Conservation (phyloP, 1,284 basidiomycete species). For the Gastroboletus turbinatus region DNA sequence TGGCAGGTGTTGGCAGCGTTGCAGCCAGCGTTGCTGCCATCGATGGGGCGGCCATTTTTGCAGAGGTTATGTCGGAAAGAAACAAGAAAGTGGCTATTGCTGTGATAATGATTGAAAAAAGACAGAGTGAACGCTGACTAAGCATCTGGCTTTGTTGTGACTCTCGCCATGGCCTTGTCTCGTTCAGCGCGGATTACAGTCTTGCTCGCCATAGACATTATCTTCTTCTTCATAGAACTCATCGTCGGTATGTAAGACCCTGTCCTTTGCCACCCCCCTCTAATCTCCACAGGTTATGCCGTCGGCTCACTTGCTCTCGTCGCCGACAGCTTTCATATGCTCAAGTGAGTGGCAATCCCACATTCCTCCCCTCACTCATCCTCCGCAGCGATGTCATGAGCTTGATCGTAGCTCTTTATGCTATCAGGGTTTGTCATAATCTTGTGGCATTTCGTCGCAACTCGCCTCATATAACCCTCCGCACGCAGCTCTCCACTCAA, state of each 20-base stretch:
- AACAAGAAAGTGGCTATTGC: too few relatives aligned
- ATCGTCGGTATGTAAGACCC: constrained; percentile 59
- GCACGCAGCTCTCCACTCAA: constrained; percentile 53
- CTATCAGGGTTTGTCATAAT: constrained; percentile 72
- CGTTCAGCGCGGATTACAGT: constrained; percentile 78
- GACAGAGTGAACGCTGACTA: constrained; percentile 20
- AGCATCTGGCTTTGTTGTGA: not conserved
- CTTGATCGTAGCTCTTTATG: constrained; percentile 92
- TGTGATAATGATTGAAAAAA: not conserved
- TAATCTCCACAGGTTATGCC: constrained; percentile 67
- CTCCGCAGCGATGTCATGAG: constrained; percentile 86
- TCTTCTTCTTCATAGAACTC: constrained; percentile 94
- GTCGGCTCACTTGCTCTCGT: constrained; percentile 94
- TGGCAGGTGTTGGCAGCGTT: constrained; percentile 66
- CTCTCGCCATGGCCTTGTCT: constrained; percentile 54
- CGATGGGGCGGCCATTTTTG: constrained; percentile 61
- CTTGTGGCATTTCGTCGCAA: not conserved
- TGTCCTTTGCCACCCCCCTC: not conserved
- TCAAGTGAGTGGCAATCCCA: constrained; percentile 63
- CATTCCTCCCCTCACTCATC: constrained; percentile 9
- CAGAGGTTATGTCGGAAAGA: not conserved
- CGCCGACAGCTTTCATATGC: constrained; percentile 98
- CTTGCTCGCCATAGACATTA: constrained; percentile 80
- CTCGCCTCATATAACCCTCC: constrained; percentile 5
- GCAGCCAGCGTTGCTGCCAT: constrained; percentile 90